Evolutionary conservation across 2,329 filamentous ascomycete genomes (phyloP), one percentile per base, ranked within the genome.

Genomic region (Aureobasidium melanogenum): DNA sequence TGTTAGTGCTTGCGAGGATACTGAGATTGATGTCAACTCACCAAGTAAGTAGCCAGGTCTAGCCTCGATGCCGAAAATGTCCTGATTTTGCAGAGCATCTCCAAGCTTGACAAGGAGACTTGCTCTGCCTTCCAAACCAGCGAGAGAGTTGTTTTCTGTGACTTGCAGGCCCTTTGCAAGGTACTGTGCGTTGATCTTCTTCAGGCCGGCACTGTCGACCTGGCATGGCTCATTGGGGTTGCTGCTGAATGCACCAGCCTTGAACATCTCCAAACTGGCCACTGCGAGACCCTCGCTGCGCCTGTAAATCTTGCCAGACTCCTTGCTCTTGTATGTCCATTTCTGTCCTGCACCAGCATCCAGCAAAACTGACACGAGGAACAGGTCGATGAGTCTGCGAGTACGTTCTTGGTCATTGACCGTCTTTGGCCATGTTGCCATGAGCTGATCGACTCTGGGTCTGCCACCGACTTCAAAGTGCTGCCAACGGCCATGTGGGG

Each of bases 41-140:
- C 91, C 91, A 64, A 97, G 85, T 86, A 99, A 91, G 72, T 96
- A 95, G 67, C 94, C 94, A 12, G 94, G 94, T 62, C 94, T 83
- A 56, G 87, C 89, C 70, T 92, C 86, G 1, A 83, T 80, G 26
- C 93, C 93, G 73, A 97, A 99, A 67, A 91, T 88, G 55, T 94
- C 88, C 62, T 84, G 81, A 70, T 93, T 91, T 64, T 87, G 82
- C 60, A 99, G 77, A 5, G 93, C 92, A 64, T 86, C 81, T 14
- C 85, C 85, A 1, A 99, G 81, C 55, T 88, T 82, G 43, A 89
- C 81, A 43, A 99, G 78, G 48, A 99, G 81, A 19, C 87, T 86
- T 5, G 91, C 87, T 62, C 94, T 85, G 48, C 93, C 93, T 71
- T 96, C 87, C 2, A 97, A 76, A 3, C 94, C 93, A 43, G 89